Conservation (phyloP, 768 basidiomycete genomes). For the Boletus vinaceobasis region DNA sequence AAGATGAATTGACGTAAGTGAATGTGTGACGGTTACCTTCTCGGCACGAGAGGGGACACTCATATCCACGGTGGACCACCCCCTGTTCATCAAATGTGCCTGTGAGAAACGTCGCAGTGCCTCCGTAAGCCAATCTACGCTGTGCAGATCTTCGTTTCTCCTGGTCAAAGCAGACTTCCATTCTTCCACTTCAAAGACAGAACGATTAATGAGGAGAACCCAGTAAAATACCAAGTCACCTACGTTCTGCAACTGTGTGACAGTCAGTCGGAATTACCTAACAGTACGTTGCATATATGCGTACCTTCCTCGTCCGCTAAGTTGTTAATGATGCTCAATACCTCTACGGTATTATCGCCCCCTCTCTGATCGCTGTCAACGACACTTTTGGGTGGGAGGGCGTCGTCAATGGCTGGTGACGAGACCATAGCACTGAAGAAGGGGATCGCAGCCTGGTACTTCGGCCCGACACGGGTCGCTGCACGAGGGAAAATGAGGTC, state of each 20-base stretch:
- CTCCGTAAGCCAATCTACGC: slow-evolving; percentile 83
- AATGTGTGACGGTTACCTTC: slow-evolving; percentile 50
- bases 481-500: slow-evolving; percentile 96
- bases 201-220: slow-evolving; percentile 1
- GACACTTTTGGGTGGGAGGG: neutral
- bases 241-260: slow-evolving; percentile 55
- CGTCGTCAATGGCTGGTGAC: slow-evolving; percentile 29
- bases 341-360: slow-evolving; percentile 70
- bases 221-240: slow-evolving; percentile 18
- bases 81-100: slow-evolving; percentile 53
- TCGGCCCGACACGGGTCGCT: slow-evolving; percentile 84
- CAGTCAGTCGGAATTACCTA: slow-evolving; percentile 21
- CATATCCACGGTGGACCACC: slow-evolving; percentile 64
- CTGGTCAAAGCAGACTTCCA: slow-evolving; percentile 55
- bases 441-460: slow-evolving; percentile 72
- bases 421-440: slow-evolving; percentile 33
- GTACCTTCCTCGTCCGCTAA: slow-evolving; percentile 67
- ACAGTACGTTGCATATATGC: slow-evolving; percentile 26
- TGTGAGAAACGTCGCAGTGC: slow-evolving; percentile 69
- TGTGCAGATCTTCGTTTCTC: slow-evolving; percentile 49
- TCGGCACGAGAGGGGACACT: slow-evolving; percentile 51
- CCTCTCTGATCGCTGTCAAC: slow-evolving; percentile 53
- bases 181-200: slow-evolving; percentile 53
- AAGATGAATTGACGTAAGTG: slow-evolving; percentile 8
- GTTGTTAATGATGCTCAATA: slow-evolving; percentile 60